phyloP scores from a whole-genome alignment of 2,329 filamentous ascomycete genomes.

The Graphilbum fragrans region DNA sequence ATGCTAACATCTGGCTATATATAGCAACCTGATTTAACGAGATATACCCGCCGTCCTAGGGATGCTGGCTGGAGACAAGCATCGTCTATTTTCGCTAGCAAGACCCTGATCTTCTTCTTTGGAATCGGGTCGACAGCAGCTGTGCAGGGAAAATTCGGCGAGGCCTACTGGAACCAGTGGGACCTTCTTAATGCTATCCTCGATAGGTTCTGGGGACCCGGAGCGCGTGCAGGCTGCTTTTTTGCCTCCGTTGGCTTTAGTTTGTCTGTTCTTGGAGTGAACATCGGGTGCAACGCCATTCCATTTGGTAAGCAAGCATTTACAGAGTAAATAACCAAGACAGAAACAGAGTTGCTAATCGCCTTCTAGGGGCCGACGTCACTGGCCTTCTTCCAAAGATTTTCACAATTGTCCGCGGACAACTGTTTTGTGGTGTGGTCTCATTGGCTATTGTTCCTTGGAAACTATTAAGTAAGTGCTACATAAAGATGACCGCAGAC shows the following conservation, averaged over 20 bases:
- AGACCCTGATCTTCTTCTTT: conserved; percentile 26
- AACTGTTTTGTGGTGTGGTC: conserved; percentile 25
- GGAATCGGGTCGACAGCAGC: conserved; percentile 17
- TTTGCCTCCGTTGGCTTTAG: conserved; percentile 15
- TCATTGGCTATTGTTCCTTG: conserved; percentile 25
- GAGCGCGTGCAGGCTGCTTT: conserved; percentile 25
- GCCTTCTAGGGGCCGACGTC: conserved; percentile 23
- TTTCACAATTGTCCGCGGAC: conserved; percentile 28
- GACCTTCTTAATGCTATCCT: conserved; percentile 27
- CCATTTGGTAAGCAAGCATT: conserved; percentile 14
- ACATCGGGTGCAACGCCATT: conserved; percentile 26
- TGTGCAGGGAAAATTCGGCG: conserved; percentile 6
- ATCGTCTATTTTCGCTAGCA: conserved; percentile 22
- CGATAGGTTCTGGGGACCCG: conserved; percentile 23
- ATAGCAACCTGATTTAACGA: conserved; percentile 25
- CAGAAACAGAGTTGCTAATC: no score
- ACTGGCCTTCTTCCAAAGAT: conserved; percentile 26
- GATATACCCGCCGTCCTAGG: conserved; percentile 17
- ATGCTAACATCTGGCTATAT: neutral
- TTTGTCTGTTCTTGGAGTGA: conserved; percentile 25
- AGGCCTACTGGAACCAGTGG: conserved; percentile 29
- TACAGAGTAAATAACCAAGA: no score
- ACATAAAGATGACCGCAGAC: no score
- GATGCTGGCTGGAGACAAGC: conserved; percentile 19
- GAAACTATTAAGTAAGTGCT: conserved; percentile 29